A percentile compares a stretch with the other conserved stretches of the same genome.
These are phyloP conservation scores for Lachancea nothofagi DNA, from an alignment of 805 yeast species.

Conservation along the genomic window DNA sequence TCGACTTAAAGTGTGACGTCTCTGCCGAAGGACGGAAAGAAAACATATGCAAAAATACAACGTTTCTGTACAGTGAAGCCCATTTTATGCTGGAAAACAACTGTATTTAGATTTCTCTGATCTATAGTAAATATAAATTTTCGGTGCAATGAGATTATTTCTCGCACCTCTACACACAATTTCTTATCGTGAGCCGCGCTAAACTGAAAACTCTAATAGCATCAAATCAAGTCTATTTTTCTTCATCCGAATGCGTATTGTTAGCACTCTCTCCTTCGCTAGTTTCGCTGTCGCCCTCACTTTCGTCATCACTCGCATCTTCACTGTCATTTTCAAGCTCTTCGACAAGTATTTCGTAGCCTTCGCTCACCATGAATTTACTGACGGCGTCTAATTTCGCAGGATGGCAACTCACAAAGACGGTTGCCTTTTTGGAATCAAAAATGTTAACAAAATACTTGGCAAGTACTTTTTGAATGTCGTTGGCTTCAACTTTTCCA, in stretches of 20 bases:
- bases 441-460: slow-evolving; percentile 65
- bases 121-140: no score
- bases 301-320: slow-evolving; percentile 11
- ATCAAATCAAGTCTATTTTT: background rate
- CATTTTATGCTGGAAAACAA: background rate
- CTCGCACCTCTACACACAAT: no score
- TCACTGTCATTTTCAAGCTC: slow-evolving; percentile 41
- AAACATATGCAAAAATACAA: no score
- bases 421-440: slow-evolving; percentile 45
- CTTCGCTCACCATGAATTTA: slow-evolving; percentile 43
- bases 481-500: slow-evolving; percentile 44
- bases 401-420: slow-evolving; percentile 73
- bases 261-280: background rate
- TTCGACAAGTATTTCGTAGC: slow-evolving; percentile 58
- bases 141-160: no score
- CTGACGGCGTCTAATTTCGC: slow-evolving; percentile 46
- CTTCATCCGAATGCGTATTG: no score
- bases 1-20: no score
- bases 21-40: no score
- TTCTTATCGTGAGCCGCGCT: no score
- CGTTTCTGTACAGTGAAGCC: background rate
- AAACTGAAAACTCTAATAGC: no score
- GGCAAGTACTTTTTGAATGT: slow-evolving; percentile 37
- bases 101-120: no score
- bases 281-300: slow-evolving; percentile 1